A percentile compares a stretch with the other conserved stretches of the same genome.
phyloP scores from a whole-genome alignment of 1,139 yeast species.

The Meyerozyma carpophila region DNA sequence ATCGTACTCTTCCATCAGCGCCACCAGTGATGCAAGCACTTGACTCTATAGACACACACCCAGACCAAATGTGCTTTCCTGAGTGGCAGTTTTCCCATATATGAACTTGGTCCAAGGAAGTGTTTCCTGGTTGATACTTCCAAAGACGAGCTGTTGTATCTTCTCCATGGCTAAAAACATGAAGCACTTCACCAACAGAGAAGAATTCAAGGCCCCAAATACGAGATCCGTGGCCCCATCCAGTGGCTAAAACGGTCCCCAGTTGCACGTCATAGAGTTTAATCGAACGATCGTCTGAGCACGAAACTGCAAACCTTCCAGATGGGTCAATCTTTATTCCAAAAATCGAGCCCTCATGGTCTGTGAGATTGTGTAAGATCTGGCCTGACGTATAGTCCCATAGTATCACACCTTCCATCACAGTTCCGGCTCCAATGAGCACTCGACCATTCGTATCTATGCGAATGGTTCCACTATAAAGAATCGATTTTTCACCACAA shows the following conservation, averaged over 20 bases:
- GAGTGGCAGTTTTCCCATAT: conserved; percentile 59
- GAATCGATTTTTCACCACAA: conserved; percentile 71
- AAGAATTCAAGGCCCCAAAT: conserved; percentile 79
- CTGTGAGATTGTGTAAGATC: conserved; percentile 52
- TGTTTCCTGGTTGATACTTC: conserved; percentile 34
- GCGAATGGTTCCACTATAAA: conserved; percentile 78
- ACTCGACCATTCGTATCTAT: conserved; percentile 37
- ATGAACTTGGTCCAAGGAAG: conserved; percentile 20
- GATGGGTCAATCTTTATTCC: conserved; percentile 60
- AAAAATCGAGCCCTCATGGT: conserved; percentile 90
- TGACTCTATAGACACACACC: conserved; percentile 44
- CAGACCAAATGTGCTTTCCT: conserved; percentile 87
- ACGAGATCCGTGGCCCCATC: conserved; percentile 96
- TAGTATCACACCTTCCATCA: conserved; percentile 76
- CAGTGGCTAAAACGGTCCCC: conserved; percentile 62
- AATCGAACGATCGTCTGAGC: conserved; percentile 92
- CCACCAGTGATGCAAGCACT: conserved; percentile 72
- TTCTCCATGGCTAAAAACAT: conserved; percentile 70
- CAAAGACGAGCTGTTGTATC: conserved; percentile 87
- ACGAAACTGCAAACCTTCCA: conserved; percentile 60
- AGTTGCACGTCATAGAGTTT: conserved; percentile 60
- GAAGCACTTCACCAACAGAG: conserved; percentile 23
- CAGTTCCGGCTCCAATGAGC: conserved; percentile 82
- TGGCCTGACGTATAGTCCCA: conserved; percentile 56
- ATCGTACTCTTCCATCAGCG: conserved; percentile 76